These are phyloP conservation scores for Rhypophila decipiens DNA, from an alignment of 495 filamentous ascomycete species.

Conservation along the genomic window DNA sequence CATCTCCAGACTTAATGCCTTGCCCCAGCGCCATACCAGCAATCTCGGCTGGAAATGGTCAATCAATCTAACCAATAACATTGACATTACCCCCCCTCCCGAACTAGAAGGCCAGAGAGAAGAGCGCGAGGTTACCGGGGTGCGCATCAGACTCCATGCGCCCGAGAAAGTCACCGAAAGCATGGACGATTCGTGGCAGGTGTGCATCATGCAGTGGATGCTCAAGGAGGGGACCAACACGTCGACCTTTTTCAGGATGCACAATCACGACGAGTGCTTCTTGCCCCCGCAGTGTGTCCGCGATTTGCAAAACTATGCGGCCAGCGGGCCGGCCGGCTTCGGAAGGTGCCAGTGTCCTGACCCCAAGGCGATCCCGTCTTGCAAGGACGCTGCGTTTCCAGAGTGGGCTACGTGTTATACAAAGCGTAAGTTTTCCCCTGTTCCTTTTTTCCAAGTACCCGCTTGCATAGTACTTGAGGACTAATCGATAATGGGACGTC, in stretches of 20 bases:
- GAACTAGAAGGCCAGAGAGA: no score
- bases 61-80: no score
- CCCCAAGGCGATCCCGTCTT: neutral
- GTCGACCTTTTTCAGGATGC: no score
- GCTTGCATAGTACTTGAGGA: no score
- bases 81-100: no score
- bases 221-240: neutral
- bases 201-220: neutral
- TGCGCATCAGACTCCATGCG: neutral
- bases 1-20: no score
- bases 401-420: neutral
- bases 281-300: neutral
- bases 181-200: neutral
- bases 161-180: neutral
- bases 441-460: no score
- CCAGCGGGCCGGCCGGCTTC: neutral
- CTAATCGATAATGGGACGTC: no score
- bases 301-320: neutral
- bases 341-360: neutral
- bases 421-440: neutral
- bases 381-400: neutral
- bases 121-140: no score
- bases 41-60: no score
- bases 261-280: no score
- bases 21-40: no score